Base-by-base conservation (phyloP, 306 rosid genomes). In the Ziziphus jujuba region DNA sequence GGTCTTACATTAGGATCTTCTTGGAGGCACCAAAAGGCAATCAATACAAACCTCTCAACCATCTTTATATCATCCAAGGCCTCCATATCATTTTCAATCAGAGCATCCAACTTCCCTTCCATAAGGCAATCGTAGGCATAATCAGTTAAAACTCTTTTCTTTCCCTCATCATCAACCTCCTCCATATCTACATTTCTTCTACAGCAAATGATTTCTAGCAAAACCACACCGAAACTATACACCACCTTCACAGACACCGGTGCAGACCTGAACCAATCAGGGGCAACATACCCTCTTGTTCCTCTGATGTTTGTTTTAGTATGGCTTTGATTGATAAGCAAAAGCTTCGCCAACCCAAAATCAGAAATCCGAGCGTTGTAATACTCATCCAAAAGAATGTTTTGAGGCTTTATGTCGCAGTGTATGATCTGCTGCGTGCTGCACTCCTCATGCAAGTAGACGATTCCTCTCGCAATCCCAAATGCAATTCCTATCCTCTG, bases 221-320 rank as follows among this genome's bases (percentile, higher is more conserved):
- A 4, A 2, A 28, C 33, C 33, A 28, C 33, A 28, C 33, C 33
- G 33, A 28, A 28, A 31, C 77, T 71, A 25, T 71, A 77, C 0
- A 65, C 81, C 3, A 77, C 73, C 35, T 77, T 77, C 9, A n/a
- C 28, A 1, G 78, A 44, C 34, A 77, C 8, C 1, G 77, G 57
- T 38, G 16, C 8, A 12, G 3, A 7, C 38, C 65, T 66, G 20
- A 78, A 82, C 79, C 45, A 78, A 14, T 82, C 84, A 0, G 73
- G 77, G 15, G 84, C 87, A 1, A 79, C 79, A 21, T 82, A 82
- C 2, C 81, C 84, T 69, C 55, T 75, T 38, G 84, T 75, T 24
- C 84, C 87, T 55, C 84, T 68, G 1, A 75, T 67, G 19, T 45
- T 63, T 2, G 78, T 78, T 5, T 7, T 48, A 0, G 81, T 75